Percentiles rank a stretch among this genome's conserved stretches.
Evolutionary conservation across 225 moss, liverwort and hornwort species (phyloP).

Genomic region (Anthoceros angustus): DNA sequence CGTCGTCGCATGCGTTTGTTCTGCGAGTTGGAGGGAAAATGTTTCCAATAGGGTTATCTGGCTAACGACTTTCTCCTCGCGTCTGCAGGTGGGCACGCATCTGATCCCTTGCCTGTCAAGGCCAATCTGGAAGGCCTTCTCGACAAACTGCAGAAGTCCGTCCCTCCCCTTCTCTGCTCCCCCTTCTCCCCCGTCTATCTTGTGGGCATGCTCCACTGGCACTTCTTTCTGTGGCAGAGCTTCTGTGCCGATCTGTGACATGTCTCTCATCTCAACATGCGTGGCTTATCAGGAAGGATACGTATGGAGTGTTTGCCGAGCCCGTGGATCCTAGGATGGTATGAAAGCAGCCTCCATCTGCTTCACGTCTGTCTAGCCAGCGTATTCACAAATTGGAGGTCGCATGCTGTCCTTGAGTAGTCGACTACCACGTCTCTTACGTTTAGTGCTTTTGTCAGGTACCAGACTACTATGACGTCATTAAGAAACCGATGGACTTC

Average conservation of each 20-base stretch:
- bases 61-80: not conserved
- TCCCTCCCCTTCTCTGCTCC: not conserved
- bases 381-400: no score
- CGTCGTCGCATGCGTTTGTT: no score
- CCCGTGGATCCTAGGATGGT: constrained; percentile 82
- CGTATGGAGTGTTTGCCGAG: constrained; percentile 95
- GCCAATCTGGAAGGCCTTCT: constrained; percentile 77
- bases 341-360: not conserved
- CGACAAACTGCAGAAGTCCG: constrained; percentile 95
- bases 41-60: not conserved
- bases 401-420: no score
- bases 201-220: not conserved
- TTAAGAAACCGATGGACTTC: constrained; percentile 98
- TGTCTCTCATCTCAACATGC: constrained; percentile 7
- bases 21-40: no score
- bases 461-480: constrained; percentile 97
- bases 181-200: not conserved
- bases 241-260: not conserved
- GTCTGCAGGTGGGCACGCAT: constrained; percentile 18
- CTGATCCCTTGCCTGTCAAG: constrained; percentile 33
- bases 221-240: not conserved
- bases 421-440: not conserved
- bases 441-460: constrained; percentile 30
- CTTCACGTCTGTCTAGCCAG: no score
- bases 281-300: constrained; percentile 69